Conservation (phyloP, 306 rosid species). For the Pueraria montana region DNA sequence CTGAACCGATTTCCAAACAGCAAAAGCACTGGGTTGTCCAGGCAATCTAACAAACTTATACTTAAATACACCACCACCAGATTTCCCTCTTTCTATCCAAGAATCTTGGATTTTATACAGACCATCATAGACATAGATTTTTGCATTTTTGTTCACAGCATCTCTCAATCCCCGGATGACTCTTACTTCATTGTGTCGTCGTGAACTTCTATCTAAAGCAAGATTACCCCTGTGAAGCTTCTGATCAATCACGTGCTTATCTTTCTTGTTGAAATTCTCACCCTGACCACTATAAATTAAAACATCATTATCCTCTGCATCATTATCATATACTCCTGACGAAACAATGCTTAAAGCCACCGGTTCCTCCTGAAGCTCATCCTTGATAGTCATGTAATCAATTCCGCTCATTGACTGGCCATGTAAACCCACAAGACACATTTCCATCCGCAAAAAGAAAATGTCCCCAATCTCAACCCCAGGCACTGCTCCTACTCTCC, state of each 20-base stretch:
- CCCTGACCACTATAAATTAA: constrained; percentile 78
- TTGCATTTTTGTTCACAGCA: constrained; percentile 42
- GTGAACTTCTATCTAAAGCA: constrained; percentile 66
- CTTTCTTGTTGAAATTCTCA: constrained; percentile 64
- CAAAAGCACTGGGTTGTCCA: constrained; percentile 64
- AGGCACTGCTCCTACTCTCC: constrained; percentile 65
- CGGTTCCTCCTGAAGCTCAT: constrained; percentile 57
- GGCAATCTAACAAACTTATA: constrained; percentile 72
- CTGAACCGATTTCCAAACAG: constrained; percentile 60
- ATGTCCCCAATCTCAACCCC: constrained; percentile 77
- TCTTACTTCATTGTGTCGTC: constrained; percentile 62
- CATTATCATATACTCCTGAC: constrained; percentile 69
- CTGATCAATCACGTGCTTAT: constrained; percentile 65
- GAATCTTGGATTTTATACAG: constrained; percentile 66
- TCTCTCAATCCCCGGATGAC: constrained; percentile 73
- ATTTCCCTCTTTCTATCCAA: constrained; percentile 66
- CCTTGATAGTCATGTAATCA: constrained; percentile 59
- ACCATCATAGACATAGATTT: constrained; percentile 79
- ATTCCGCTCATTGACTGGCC: constrained; percentile 78
- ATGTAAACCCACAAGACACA: constrained; percentile 72
- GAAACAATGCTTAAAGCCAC: constrained; percentile 79
- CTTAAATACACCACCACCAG: constrained; percentile 72
- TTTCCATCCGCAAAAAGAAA: constrained; percentile 71
- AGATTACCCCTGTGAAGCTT: constrained; percentile 84
- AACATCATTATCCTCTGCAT: constrained; percentile 59